These are phyloP conservation scores for Botrytis sinoallii DNA, from an alignment of 2,329 filamentous ascomycete species.

Conservation along the genomic window DNA sequence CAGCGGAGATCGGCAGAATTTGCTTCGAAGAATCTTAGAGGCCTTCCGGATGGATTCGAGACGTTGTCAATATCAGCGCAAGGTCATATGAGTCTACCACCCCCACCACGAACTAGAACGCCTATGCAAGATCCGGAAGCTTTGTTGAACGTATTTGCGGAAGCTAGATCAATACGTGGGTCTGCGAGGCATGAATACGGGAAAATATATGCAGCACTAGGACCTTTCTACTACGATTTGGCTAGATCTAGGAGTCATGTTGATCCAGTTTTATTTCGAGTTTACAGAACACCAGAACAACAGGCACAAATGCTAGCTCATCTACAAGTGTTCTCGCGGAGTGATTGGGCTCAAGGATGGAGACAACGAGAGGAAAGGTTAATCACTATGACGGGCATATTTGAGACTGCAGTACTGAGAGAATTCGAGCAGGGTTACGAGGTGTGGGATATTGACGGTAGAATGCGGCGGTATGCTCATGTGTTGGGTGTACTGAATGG, in stretches of 20 bases:
- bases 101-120: constrained; percentile 32
- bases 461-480: constrained; percentile 85
- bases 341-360: constrained; percentile 78
- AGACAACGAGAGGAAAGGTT: constrained; percentile 68
- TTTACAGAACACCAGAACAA: constrained; percentile 81
- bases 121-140: constrained; percentile 58
- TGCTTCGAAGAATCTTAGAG: constrained; percentile 29
- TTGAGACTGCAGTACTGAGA: constrained; percentile 83
- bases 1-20: constrained; percentile 42
- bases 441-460: constrained; percentile 79
- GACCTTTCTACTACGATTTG: constrained; percentile 85
- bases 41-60: constrained; percentile 73
- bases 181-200: constrained; percentile 86
- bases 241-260: constrained; percentile 67
- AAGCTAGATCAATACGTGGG: constrained; percentile 75
- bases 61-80: constrained; percentile 57
- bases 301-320: constrained; percentile 89
- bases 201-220: constrained; percentile 82
- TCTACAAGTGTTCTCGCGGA: constrained; percentile 71
- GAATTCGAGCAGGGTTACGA: constrained; percentile 95
- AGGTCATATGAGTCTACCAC: constrained; percentile 38
- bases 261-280: constrained; percentile 80
- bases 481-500: constrained; percentile 82
- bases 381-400: constrained; percentile 70
- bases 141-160: constrained; percentile 66